Evolutionary conservation across 148 eudicot genomes (phyloP).

Genomic region (Cornus suecica): DNA sequence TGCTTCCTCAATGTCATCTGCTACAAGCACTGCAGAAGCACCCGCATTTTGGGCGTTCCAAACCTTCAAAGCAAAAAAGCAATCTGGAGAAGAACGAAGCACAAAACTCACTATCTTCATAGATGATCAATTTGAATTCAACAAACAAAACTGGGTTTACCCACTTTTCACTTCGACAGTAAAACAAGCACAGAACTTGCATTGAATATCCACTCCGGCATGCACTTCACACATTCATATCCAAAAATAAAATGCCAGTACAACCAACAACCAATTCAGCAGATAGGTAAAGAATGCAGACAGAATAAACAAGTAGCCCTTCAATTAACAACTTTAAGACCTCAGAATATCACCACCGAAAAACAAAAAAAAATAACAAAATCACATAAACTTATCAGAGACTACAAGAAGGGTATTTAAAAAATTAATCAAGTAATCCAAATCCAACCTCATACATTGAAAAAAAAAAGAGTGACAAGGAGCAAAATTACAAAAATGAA

Average conservation of each 20-base stretch:
- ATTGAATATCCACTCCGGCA: neutral
- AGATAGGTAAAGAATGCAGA: neutral
- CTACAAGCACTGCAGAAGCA: conserved; percentile 93
- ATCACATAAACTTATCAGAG: neutral
- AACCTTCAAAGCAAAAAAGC: conserved; percentile 85
- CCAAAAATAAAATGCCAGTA: neutral
- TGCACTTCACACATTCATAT: neutral
- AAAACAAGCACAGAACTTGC: neutral
- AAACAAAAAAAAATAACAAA: too few relatives aligned
- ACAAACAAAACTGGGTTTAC: neutral
- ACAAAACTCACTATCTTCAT: neutral
- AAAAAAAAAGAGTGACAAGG: neutral
- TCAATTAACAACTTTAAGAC: neutral
- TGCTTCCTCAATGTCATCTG: conserved; percentile 74
- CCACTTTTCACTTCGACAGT: neutral
- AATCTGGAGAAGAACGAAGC: conserved; percentile 43
- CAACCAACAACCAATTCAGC: neutral
- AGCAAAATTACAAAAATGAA: neutral
- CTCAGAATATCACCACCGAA: neutral
- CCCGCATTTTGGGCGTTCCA: conserved; percentile 98
- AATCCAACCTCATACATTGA: neutral
- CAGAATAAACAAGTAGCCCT: neutral
- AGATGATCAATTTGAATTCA: neutral
- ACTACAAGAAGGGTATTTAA: neutral
- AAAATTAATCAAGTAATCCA: neutral